Conservation (phyloP, 2,329 filamentous ascomycete genomes). For the Monosporascus sp. region DNA sequence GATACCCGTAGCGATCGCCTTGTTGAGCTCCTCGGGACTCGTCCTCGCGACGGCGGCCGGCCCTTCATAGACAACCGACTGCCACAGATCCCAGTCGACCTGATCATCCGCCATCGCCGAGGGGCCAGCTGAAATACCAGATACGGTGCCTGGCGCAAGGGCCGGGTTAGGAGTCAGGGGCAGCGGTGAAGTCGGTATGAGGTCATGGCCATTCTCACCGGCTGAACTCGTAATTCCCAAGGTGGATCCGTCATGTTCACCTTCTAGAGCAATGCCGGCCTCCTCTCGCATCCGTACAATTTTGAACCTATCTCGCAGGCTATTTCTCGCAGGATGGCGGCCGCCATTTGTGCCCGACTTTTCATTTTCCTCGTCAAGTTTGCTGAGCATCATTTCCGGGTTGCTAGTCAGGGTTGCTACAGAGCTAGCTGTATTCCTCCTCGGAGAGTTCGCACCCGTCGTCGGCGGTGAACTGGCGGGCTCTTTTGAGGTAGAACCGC, state of each 20-base stretch:
- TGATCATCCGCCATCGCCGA: constrained; percentile 64
- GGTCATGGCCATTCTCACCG: constrained; percentile 19
- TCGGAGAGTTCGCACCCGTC: constrained; percentile 34
- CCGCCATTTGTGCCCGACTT: constrained; percentile 36
- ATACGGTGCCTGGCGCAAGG: constrained; percentile 78
- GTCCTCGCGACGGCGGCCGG: constrained; percentile 82
- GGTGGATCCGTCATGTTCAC: constrained; percentile 44
- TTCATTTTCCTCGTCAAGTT: constrained; percentile 67
- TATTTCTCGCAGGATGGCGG: constrained; percentile 50
- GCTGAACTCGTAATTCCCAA: constrained; percentile 20
- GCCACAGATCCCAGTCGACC: constrained; percentile 99
- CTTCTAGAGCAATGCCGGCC: constrained; percentile 46
- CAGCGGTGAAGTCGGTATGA: constrained; percentile 41
- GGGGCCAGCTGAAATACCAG: constrained; percentile 72
- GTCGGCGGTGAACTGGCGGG: constrained; percentile 48
- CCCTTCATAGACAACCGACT: constrained; percentile 90
- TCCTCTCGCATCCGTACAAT: constrained; percentile 71
- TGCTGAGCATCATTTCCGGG: constrained; percentile 71
- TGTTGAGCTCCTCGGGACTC: constrained; percentile 83
- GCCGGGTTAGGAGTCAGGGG: constrained; percentile 62
- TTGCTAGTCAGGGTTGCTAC: constrained; percentile 75
- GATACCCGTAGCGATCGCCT: constrained; percentile 87
- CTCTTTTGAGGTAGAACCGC: constrained; percentile 56
- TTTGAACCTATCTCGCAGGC: constrained; percentile 75
- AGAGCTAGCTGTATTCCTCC: constrained; percentile 76